A percentile compares a stretch with the other conserved stretches of the same genome.
Conservation (phyloP, 352 stramenopile genomes). For the Peronospora destructor region DNA sequence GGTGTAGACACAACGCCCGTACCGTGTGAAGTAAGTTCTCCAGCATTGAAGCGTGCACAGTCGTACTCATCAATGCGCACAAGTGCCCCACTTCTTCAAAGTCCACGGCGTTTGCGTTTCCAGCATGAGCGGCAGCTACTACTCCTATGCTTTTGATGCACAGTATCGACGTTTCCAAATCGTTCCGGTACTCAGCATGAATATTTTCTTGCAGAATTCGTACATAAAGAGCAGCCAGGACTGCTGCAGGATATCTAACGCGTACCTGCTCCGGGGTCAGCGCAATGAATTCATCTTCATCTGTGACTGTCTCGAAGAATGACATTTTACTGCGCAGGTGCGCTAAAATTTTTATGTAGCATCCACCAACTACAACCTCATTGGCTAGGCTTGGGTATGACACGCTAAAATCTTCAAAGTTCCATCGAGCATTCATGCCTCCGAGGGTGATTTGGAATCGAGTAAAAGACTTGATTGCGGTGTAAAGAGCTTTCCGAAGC, state of each 20-base stretch:
- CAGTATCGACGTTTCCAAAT: slow-evolving; percentile 53
- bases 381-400: slow-evolving; percentile 83
- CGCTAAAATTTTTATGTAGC: slow-evolving; percentile 81
- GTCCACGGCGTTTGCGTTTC: slow-evolving; percentile 29
- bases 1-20: slow-evolving; percentile 44
- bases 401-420: slow-evolving; percentile 93
- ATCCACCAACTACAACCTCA: slow-evolving; percentile 85
- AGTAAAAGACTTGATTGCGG: slow-evolving; percentile 79
- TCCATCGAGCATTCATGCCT: slow-evolving; percentile 87
- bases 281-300: slow-evolving; percentile 50
- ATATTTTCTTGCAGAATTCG: slow-evolving; percentile 73
- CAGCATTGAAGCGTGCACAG: slow-evolving; percentile 51
- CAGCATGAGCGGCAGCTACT: slow-evolving; percentile 46
- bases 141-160: slow-evolving; percentile 62
- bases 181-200: slow-evolving; percentile 52
- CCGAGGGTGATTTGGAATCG: slow-evolving; percentile 63
- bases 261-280: slow-evolving; percentile 49
- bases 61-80: slow-evolving; percentile 54
- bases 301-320: slow-evolving; percentile 31
- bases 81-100: slow-evolving; percentile 73
- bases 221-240: slow-evolving; percentile 62
- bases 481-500: slow-evolving; percentile 76
- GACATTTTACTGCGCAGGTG: slow-evolving; percentile 42
- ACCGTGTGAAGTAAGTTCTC: slow-evolving; percentile 48
- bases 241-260: slow-evolving; percentile 40